These are phyloP conservation scores for Malus orientalis DNA, from an alignment of 306 rosid species.

Conservation along the genomic window DNA sequence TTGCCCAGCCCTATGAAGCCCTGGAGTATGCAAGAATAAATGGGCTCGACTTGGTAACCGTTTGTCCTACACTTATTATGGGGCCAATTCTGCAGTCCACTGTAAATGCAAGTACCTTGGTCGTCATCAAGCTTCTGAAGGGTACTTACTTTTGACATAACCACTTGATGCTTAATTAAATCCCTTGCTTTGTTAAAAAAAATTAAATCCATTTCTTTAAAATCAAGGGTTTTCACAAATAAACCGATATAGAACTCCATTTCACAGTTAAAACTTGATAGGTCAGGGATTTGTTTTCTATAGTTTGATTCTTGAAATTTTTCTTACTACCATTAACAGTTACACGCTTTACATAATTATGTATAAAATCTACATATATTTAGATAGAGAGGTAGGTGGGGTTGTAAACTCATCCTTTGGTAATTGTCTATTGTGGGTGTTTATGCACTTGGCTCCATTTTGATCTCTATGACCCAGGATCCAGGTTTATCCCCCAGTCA, in stretches of 20 bases:
- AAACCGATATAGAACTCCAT: no score
- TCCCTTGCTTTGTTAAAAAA: neutral
- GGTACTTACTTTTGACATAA: constrained; percentile 24
- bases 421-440: neutral
- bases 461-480: neutral
- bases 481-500: neutral
- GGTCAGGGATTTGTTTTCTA: no score
- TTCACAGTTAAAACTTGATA: no score
- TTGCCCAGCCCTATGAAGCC: constrained; percentile 25
- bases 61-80: constrained; percentile 42
- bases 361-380: neutral
- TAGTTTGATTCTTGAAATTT: no score
- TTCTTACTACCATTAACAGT: no score
- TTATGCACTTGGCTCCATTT: neutral
- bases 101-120: constrained; percentile 50
- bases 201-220: no score
- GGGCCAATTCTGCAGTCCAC: constrained; percentile 63
- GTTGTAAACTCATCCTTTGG: neutral
- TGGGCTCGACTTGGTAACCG: constrained; percentile 43
- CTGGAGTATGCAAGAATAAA: constrained; percentile 39
- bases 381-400: neutral
- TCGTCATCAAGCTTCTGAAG: constrained; percentile 38
- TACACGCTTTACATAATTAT: no score
- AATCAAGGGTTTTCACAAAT: no score
- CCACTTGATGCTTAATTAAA: neutral